Evolutionary conservation across 345 rosid species (phyloP).

Genomic region (Acer yangbiense): DNA sequence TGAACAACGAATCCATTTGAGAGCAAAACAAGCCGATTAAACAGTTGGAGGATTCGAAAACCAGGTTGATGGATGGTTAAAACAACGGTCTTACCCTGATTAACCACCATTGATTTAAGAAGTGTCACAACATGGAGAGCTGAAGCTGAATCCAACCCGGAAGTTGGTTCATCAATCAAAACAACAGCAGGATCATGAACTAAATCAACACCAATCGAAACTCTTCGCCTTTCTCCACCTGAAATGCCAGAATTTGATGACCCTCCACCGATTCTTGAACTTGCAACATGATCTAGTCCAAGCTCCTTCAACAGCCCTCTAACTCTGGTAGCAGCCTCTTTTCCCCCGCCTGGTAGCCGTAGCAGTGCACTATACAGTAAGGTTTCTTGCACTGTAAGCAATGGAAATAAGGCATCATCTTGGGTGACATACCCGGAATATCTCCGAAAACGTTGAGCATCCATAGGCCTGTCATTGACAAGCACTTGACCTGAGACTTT

Average conservation of each 20-base stretch:
- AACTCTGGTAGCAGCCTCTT: conserved; percentile 53
- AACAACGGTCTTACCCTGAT: conserved; percentile 84
- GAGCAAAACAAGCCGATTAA: conserved; percentile 71
- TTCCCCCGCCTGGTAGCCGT: conserved; percentile 58
- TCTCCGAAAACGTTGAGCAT: conserved; percentile 55
- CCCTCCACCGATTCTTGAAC: conserved; percentile 62
- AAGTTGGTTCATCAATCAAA: conserved; percentile 93
- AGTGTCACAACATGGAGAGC: conserved; percentile 71
- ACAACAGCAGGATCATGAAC: conserved; percentile 90
- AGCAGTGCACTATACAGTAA: conserved; percentile 76
- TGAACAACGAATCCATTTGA: conserved; percentile 65
- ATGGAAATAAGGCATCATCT: conserved; percentile 83
- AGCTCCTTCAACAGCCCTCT: conserved; percentile 64
- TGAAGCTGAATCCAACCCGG: conserved; percentile 88
- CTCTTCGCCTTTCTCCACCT: conserved; percentile 88
- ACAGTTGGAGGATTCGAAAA: conserved; percentile 72
- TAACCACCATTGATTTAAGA: conserved; percentile 62
- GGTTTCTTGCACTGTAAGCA: conserved; percentile 85
- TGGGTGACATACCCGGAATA: conserved; percentile 83
- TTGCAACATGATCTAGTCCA: conserved; percentile 63
- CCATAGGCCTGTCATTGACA: conserved; percentile 58
- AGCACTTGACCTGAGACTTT: conserved; percentile 63
- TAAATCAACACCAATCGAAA: conserved; percentile 86
- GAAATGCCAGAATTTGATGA: conserved; percentile 68
- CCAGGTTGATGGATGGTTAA: conserved; percentile 92